These are phyloP conservation scores for Aleurites moluccanus DNA, from an alignment of 441 rosid species.

Conservation along the genomic window DNA sequence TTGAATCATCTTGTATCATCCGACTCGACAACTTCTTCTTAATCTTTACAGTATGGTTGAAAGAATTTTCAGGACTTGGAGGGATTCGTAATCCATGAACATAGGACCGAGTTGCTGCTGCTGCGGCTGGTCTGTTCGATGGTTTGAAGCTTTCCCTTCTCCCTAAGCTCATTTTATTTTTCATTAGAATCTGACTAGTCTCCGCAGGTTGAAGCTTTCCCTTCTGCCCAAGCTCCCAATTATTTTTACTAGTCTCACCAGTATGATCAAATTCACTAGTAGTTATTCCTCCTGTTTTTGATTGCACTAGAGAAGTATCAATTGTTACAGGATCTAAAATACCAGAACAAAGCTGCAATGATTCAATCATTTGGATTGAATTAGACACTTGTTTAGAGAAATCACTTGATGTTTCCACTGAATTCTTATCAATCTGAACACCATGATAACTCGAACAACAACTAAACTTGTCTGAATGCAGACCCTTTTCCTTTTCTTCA, in stretches of 20 bases:
- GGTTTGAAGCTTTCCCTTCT: neutral
- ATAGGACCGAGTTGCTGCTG: neutral
- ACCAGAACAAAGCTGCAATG: constrained; percentile 35
- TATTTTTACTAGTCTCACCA: neutral
- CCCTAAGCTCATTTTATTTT: too few species aligned
- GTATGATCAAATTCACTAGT: neutral
- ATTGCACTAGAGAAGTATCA: neutral
- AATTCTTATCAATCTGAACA: neutral
- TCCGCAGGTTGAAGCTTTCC: neutral
- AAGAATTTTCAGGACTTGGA: constrained; percentile 6
- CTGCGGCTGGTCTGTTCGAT: too few species aligned
- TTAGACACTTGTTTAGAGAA: constrained; percentile 35
- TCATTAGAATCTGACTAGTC: too few species aligned
- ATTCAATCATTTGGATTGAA: constrained; percentile 38
- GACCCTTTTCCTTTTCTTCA: neutral
- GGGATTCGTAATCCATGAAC: constrained; percentile 35
- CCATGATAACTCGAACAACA: neutral
- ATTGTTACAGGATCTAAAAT: neutral
- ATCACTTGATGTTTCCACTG: neutral
- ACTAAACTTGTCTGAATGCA: neutral
- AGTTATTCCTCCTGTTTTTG: neutral
- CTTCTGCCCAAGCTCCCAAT: neutral
- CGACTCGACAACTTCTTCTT: neutral
- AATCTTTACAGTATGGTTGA: neutral
- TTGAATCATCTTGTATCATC: neutral